Conservation (phyloP, 768 basidiomycete species). For the Tephrocybe rancida region DNA sequence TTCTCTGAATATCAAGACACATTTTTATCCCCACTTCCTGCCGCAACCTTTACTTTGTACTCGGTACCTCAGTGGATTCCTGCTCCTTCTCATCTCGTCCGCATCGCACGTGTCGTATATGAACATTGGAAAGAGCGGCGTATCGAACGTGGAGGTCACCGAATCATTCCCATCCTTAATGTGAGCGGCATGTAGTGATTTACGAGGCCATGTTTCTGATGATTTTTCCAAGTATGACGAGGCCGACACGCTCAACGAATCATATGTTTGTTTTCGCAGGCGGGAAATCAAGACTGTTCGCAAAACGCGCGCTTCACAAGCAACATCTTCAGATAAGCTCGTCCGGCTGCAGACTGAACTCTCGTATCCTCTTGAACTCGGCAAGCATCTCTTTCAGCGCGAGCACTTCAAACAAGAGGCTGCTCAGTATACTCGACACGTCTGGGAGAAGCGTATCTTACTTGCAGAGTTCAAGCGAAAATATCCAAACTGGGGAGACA, state of each 20-base stretch:
- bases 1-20: slow-evolving; percentile 76
- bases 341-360: slow-evolving; percentile 80
- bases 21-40: slow-evolving; percentile 60
- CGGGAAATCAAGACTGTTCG: slow-evolving; percentile 92
- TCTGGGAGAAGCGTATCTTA: slow-evolving; percentile 79
- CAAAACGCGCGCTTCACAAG: slow-evolving; percentile 92
- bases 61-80: slow-evolving; percentile 72
- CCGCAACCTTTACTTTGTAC: slow-evolving; percentile 70
- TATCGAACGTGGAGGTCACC: slow-evolving; percentile 75
- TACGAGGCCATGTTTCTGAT: slow-evolving; percentile 4
- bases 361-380: slow-evolving; percentile 68
- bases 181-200: slow-evolving; percentile 45
- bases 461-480: slow-evolving; percentile 81
- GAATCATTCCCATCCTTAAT: slow-evolving; percentile 87
- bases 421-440: slow-evolving; percentile 52
- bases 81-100: slow-evolving; percentile 57
- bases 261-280: slow-evolving; percentile 95
- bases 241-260: slow-evolving; percentile 87
- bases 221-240: slow-evolving; percentile 74
- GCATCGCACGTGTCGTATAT: slow-evolving; percentile 75
- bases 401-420: slow-evolving; percentile 76
- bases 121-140: slow-evolving; percentile 91
- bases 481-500: slow-evolving; percentile 58
- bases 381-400: slow-evolving; percentile 64
- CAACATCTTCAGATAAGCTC: slow-evolving; percentile 89